Evolutionary conservation across 2,329 filamentous ascomycete species (phyloP).

Genomic region (Aureobasidium sp.): DNA sequence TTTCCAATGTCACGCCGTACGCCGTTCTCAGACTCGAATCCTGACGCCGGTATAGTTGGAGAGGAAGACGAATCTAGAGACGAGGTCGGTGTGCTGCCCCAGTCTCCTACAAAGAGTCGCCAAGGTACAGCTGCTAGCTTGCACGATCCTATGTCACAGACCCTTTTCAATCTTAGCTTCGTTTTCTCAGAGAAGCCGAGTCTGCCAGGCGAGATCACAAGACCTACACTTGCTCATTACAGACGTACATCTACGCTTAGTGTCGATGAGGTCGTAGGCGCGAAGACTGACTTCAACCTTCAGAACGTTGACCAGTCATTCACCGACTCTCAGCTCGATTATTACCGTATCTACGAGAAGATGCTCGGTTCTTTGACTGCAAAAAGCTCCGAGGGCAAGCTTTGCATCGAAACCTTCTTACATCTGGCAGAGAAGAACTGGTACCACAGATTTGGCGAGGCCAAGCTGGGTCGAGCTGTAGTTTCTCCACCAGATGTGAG

Average conservation of each 20-base stretch:
- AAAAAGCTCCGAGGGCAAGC: constrained; percentile 47
- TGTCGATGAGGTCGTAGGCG: constrained; percentile 50
- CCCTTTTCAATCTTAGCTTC: not conserved
- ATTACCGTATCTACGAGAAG: constrained; percentile 50
- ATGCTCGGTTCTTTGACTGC: constrained; percentile 48
- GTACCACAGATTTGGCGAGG: constrained; percentile 51
- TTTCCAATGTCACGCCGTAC: not conserved
- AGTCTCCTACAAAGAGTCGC: not conserved
- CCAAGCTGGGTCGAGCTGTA: constrained; percentile 45
- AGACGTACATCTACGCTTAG: constrained; percentile 31
- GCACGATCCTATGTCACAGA: not conserved
- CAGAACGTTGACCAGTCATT: constrained; percentile 62
- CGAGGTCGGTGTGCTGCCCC: not conserved
- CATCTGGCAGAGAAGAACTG: constrained; percentile 59
- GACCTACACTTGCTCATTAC: not conserved
- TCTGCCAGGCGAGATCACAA: not conserved
- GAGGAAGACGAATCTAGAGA: constrained; percentile 1
- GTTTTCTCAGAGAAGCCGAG: not conserved
- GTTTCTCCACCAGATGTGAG: constrained; percentile 21
- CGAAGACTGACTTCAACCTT: constrained; percentile 52
- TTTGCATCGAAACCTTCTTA: constrained; percentile 59
- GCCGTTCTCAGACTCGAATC: not conserved
- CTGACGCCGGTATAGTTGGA: not conserved
- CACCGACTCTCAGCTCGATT: constrained; percentile 54
- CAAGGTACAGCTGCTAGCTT: not conserved